Percentiles rank a stretch among this genome's conserved stretches.
These are phyloP conservation scores for Cladosporium sp. DNA, from an alignment of 2,329 filamentous ascomycete species.

Conservation along the genomic window DNA sequence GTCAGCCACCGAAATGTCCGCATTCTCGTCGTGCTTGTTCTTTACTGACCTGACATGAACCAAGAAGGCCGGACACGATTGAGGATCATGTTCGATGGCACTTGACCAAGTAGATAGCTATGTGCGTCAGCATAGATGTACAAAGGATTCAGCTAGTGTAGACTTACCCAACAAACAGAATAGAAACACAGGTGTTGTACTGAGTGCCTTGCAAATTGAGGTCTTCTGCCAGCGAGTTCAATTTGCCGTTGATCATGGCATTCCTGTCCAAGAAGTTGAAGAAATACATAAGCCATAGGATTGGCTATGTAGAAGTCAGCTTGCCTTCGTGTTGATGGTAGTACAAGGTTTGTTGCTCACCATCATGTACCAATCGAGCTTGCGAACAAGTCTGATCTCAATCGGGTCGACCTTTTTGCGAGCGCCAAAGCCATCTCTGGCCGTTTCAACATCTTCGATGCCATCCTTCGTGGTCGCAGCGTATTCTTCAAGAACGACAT, in stretches of 20 bases:
- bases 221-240: conserved; percentile 47
- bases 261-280: conserved; percentile 27
- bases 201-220: conserved; percentile 52
- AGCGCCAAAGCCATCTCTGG: conserved; percentile 19
- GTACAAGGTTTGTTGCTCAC: conserved; percentile 6
- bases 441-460: conserved; percentile 1
- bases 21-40: too few relatives aligned
- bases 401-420: conserved; percentile 27
- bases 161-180: conserved; percentile 25
- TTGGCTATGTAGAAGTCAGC: conserved; percentile 4
- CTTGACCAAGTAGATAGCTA: conserved; percentile 37
- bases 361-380: conserved; percentile 28
- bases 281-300: conserved; percentile 25
- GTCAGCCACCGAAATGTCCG: not conserved
- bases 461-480: not conserved
- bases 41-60: conserved; percentile 32
- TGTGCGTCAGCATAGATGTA: not conserved
- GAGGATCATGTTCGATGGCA: conserved; percentile 42
- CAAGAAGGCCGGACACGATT: conserved; percentile 39
- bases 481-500: conserved; percentile 6
- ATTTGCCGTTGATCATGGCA: conserved; percentile 6
- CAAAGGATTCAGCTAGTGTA: not conserved
- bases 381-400: conserved; percentile 28
- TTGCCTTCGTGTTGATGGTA: not conserved
- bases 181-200: conserved; percentile 52